Evolutionary conservation across 2,329 filamentous ascomycete genomes (phyloP).

Genomic region (Monosporascus ibericus): DNA sequence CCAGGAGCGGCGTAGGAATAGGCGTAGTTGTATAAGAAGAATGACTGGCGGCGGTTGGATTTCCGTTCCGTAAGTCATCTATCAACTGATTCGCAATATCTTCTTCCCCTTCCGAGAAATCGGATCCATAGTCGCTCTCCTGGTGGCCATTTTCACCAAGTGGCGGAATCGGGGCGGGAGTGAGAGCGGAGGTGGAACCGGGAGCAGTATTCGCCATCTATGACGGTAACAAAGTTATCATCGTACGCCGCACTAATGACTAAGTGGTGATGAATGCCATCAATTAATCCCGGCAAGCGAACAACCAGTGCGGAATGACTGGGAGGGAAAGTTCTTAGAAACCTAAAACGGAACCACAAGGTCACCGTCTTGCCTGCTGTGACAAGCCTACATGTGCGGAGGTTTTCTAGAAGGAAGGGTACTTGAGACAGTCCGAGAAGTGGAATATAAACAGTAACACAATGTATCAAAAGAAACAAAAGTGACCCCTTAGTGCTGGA

Average conservation of each 20-base stretch:
- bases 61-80: slow-evolving; percentile 7
- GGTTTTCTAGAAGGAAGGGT: too few relatives aligned
- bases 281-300: too few relatives aligned
- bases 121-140: slow-evolving; percentile 27
- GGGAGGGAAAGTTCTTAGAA: too few relatives aligned
- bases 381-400: too few relatives aligned
- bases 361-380: too few relatives aligned
- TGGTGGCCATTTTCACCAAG: not conserved
- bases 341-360: too few relatives aligned
- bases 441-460: too few relatives aligned
- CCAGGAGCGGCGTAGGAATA: not conserved
- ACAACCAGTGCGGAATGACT: too few relatives aligned
- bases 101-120: slow-evolving; percentile 26
- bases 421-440: too few relatives aligned
- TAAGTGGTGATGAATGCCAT: too few relatives aligned
- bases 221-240: too few relatives aligned
- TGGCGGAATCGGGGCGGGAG: not conserved
- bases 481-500: not conserved
- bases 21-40: not conserved
- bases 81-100: slow-evolving; percentile 22
- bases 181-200: not conserved
- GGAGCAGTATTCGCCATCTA: not conserved
- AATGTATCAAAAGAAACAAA: not conserved
- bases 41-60: not conserved
- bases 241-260: too few relatives aligned